Percentiles rank a stretch among this genome's conserved stretches.
phyloP scores from a whole-genome alignment of 805 yeast species.

The Hanseniaspora mollemarum region DNA sequence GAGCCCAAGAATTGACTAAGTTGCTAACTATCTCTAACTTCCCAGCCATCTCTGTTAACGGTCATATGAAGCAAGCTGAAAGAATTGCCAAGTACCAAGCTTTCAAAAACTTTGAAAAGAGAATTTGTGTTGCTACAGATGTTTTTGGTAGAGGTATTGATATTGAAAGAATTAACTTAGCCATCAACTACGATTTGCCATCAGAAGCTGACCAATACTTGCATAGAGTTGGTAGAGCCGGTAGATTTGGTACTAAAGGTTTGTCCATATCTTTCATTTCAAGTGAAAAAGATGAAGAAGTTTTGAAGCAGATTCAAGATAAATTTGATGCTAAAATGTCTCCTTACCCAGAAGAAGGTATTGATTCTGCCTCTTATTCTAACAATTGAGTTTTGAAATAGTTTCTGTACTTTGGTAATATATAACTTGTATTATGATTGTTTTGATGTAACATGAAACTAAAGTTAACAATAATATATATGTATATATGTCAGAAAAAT shows the following conservation, averaged over 20 bases:
- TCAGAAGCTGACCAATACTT: slow-evolving; percentile 93
- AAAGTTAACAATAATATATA: no score
- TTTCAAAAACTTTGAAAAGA: slow-evolving; percentile 94
- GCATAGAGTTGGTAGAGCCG: slow-evolving; percentile 99
- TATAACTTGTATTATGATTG: no score
- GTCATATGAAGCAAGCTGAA: slow-evolving; percentile 92
- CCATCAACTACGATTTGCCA: slow-evolving; percentile 95
- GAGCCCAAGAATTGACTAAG: slow-evolving; percentile 86
- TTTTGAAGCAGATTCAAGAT: slow-evolving; percentile 84
- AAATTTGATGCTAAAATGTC: slow-evolving; percentile 92
- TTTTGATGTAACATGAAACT: no score
- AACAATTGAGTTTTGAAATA: slow-evolving; percentile 46
- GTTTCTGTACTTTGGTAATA: neutral
- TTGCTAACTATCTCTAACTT: slow-evolving; percentile 82
- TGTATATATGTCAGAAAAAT: no score
- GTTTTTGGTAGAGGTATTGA: slow-evolving; percentile 99
- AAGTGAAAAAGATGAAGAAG: slow-evolving; percentile 76
- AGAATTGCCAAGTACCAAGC: slow-evolving; percentile 93
- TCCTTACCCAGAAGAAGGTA: slow-evolving; percentile 95
- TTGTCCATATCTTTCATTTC: slow-evolving; percentile 85
- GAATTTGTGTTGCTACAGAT: slow-evolving; percentile 97
- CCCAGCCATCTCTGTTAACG: slow-evolving; percentile 95
- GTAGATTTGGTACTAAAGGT: slow-evolving; percentile 99
- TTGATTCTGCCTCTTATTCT: slow-evolving; percentile 95
- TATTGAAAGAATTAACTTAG: slow-evolving; percentile 95